Conservation (phyloP, 768 basidiomycete species). For the Suillus plorans region DNA sequence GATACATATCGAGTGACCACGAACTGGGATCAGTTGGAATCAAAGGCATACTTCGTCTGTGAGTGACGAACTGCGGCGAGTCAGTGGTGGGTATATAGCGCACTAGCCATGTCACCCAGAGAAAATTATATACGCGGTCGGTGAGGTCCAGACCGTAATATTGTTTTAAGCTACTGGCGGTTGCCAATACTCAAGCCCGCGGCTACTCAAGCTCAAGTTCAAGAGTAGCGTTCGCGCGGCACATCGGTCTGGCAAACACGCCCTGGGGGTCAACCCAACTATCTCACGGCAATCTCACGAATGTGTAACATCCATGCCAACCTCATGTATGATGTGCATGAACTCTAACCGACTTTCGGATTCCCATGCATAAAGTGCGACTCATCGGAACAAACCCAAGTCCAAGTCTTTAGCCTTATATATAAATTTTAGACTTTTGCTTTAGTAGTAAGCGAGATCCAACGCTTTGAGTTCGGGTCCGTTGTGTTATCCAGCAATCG, state of each 20-base stretch:
- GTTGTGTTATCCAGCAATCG: background rate
- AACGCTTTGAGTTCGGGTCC: too few species aligned
- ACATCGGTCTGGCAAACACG: background rate
- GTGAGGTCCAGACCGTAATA: background rate
- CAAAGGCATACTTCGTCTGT: background rate
- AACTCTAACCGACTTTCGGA: background rate
- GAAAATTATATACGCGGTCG: background rate
- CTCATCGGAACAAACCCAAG: too few species aligned
- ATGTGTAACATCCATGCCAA: too few species aligned
- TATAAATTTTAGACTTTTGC: too few species aligned
- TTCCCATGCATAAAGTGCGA: too few species aligned
- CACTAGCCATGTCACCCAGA: background rate
- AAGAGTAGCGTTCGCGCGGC: background rate
- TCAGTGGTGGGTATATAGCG: background rate
- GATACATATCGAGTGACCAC: background rate
- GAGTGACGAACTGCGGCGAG: background rate
- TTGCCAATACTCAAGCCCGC: background rate
- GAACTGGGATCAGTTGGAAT: background rate
- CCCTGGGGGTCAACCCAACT: too few species aligned
- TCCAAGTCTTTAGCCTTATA: too few species aligned
- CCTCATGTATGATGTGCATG: too few species aligned
- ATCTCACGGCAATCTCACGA: too few species aligned
- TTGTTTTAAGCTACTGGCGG: background rate
- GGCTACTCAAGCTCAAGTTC: background rate
- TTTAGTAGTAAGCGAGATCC: too few species aligned